A percentile compares a stretch with the other conserved stretches of the same genome.
Conservation (phyloP, 1,284 basidiomycete genomes). For the Heterobasidion occidentale region DNA sequence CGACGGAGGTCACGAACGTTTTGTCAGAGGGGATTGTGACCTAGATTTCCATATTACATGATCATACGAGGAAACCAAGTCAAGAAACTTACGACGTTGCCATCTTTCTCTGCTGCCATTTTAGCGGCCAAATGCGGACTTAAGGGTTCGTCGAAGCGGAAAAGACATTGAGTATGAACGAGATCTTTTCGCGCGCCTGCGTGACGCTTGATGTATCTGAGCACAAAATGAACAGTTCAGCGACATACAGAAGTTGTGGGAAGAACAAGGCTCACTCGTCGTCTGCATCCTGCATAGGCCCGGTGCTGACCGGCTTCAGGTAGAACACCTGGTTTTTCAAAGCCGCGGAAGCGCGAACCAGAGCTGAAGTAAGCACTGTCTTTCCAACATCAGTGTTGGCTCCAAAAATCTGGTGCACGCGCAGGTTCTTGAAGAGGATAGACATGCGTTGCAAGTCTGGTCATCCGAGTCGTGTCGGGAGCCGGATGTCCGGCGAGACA, state of each 20-base stretch:
- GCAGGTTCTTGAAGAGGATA: slow-evolving; percentile 69
- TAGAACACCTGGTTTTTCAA: slow-evolving; percentile 58
- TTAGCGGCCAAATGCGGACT: slow-evolving; percentile 88
- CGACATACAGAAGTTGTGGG: slow-evolving; percentile 1
- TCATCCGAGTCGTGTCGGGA: neutral
- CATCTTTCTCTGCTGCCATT: slow-evolving; percentile 38
- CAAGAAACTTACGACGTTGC: slow-evolving; percentile 14
- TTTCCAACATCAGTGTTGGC: slow-evolving; percentile 92
- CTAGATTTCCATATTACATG: slow-evolving; percentile 16
- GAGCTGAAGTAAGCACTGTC: slow-evolving; percentile 80
- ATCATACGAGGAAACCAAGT: neutral
- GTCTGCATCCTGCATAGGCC: slow-evolving; percentile 73
- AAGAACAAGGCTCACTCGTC: slow-evolving; percentile 50
- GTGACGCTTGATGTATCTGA: slow-evolving; percentile 66
- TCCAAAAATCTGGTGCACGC: slow-evolving; percentile 86
- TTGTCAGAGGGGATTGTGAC: slow-evolving; percentile 45
- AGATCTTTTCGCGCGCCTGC: slow-evolving; percentile 31
- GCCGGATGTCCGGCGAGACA: neutral
- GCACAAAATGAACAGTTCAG: slow-evolving; percentile 3
- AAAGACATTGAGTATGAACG: slow-evolving; percentile 71
- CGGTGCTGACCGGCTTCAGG: slow-evolving; percentile 89
- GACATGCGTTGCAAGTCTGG: slow-evolving; percentile 21
- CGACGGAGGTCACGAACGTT: slow-evolving; percentile 63
- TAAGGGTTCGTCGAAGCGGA: slow-evolving; percentile 82
- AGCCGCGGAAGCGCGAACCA: slow-evolving; percentile 66